phyloP scores from a whole-genome alignment of 768 basidiomycete species.

The Suillus alpinus region DNA sequence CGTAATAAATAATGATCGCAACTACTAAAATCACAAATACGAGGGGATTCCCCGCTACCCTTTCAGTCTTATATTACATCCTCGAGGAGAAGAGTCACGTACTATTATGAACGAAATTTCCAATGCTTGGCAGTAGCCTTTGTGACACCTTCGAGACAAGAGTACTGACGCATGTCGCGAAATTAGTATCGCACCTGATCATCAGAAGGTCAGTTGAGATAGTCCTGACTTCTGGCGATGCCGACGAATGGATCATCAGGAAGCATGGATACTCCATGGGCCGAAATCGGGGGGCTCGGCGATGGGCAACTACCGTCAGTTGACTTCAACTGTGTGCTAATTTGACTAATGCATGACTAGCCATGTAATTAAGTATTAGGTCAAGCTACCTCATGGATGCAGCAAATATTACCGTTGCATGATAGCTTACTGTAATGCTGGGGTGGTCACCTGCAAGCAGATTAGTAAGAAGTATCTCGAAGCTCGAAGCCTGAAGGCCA shows the following conservation, averaged over 20 bases:
- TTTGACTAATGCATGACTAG: not conserved
- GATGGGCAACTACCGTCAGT: not conserved
- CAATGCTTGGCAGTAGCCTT: not conserved
- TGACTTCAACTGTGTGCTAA: not conserved
- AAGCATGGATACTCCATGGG: not conserved
- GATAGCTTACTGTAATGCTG: not conserved
- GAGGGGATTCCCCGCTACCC: not conserved
- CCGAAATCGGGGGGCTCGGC: not conserved
- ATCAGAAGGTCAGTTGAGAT: not conserved
- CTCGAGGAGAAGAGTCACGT: not conserved
- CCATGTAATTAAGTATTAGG: not conserved
- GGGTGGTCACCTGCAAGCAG: not conserved
- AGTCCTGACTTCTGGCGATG: not conserved
- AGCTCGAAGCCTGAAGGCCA: not conserved
- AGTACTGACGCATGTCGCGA: not conserved
- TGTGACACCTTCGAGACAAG: not conserved
- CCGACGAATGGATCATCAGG: not conserved
- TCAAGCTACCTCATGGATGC: not conserved
- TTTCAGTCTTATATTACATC: constrained; percentile 1
- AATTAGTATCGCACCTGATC: not conserved
- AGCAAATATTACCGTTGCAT: not conserved
- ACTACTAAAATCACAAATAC: not conserved
- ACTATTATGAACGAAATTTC: not conserved
- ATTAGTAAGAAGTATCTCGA: no score
- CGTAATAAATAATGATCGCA: not conserved